Base-by-base conservation (phyloP, 2,329 filamentous ascomycete genomes). In the Fusarium sp. region DNA sequence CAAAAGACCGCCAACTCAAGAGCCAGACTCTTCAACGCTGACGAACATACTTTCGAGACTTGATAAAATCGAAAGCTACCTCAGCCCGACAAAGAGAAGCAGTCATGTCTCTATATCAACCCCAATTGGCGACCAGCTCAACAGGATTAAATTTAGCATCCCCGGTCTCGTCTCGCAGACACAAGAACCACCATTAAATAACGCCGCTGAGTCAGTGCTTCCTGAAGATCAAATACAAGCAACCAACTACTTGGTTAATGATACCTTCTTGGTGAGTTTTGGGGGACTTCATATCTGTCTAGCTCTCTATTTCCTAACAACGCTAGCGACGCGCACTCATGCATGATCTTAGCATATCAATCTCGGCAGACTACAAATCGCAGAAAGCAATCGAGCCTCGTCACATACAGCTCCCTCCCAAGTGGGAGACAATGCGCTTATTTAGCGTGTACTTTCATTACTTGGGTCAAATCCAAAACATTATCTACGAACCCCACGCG, bases 381-480 rank as follows among this genome's bases (percentile, higher is more conserved):
- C 56, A 26, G n/a, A 49, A 18, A 12, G 6, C 8, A 11, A 9
- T 14, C 17, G 27, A 59, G 3, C 55, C 10, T 50, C 44, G 55
- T 5, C 45, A 42, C n/a, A 59, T 59, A 23, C 35, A 59, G 3
- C 33, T 52, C 1, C 56, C 45, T 7, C 45, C 56, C 6, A 52
- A 41, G 14, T 59, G 33, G 35, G 56, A 59, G 12, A 18, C 35
- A 4, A 23, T 52, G n/a, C 56, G 35, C 10, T 40, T 52, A 2
- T 59, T 59, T 2, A 9, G 26, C 18, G 27, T 53, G 5, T 59
- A 59, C 7, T 33, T 41, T 6, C 3, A n/a, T 11, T 59, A 33
- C 26, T 17, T 59, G n/a, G 56, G 56, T 6, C 45, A 59, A 8
- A 23, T 52, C 14, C 56, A 52, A 6, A 49, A 52, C n/a, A 52